Base-by-base conservation (phyloP, 176 grass and related monocot species). In the Oropetium thomaeum region DNA sequence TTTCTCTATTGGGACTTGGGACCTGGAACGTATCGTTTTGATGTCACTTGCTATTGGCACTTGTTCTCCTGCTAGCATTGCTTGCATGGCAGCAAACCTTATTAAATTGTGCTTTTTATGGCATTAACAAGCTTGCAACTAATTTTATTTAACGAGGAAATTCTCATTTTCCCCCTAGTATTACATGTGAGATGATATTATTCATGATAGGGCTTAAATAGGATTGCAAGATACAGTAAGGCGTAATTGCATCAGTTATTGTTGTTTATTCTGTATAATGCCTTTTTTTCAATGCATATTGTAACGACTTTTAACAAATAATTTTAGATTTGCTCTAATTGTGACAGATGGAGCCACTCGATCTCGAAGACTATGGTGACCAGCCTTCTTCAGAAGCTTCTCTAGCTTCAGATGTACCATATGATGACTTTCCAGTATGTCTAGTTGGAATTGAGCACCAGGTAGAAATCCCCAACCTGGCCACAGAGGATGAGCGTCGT, bases 361-460 rank as follows among this genome's bases (percentile, higher is more conserved):
- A 79, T 74, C 37, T 25, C 12, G 55, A 83, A 79, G 69, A 88
- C 53, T 62, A 35, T 31, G 75, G 54, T 30, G 80, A 73, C 20
- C 44, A 74, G 69, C 55, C 73, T 85, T 85, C 79, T 75, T 84
- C 82, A 55, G 75, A 85, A 74, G 67, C 52, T 79, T 81, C 79
- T 10, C 43, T 69, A 49, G 70, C 57, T 72, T 73, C 58, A 26
- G 80, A 88, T 64, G 90, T 64, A 67, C 80, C 76, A 38, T 74
- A 74, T 76, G 84, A 90, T 58, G 89, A 98, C 60, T 62, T 76
- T 17, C 86, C 58, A 32, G 58, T 89, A 58, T 89, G 53, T 74
- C 82, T 87, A 58, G 83, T 90, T 70, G 96, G 96, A 85, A 85
- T 81, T 71, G 82, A 81, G 37, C 84, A 94, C 79, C 96, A 98